Conservation (phyloP, 2,329 filamentous ascomycete species). For the Paecilomyces niveus region DNA sequence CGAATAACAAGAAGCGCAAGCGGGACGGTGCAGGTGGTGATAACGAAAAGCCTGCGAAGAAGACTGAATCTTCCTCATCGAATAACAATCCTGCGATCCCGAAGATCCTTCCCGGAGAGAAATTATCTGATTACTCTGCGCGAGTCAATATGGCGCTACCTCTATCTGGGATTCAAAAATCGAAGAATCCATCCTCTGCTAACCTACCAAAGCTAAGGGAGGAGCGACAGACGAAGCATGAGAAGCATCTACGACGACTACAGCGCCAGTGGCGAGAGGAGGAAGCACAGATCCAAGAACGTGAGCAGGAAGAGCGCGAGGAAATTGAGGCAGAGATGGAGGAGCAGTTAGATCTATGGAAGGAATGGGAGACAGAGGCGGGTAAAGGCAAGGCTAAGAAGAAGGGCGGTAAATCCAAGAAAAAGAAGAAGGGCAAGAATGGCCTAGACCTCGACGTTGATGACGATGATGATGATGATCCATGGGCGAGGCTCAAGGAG, state of each 20-base stretch:
- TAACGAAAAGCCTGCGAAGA: constrained; percentile 16
- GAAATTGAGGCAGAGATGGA: constrained; percentile 56
- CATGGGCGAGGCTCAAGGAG: constrained; percentile 68
- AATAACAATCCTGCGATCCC: constrained; percentile 33
- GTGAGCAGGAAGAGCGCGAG: constrained; percentile 70
- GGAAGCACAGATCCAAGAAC: constrained; percentile 53
- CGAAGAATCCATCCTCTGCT: constrained; percentile 20
- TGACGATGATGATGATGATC: constrained; percentile 57
- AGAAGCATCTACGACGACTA: constrained; percentile 64
- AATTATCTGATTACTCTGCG: constrained; percentile 69
- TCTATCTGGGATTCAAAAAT: constrained; percentile 62
- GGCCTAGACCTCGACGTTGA: constrained; percentile 31
- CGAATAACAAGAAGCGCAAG: constrained; percentile 45
- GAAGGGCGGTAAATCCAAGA: constrained; percentile 27
- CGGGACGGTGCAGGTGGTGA: constrained; percentile 17
- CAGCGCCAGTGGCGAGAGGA: constrained; percentile 53
- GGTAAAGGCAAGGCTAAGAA: constrained; percentile 45
- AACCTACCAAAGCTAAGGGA: constrained; percentile 34
- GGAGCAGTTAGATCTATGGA: constrained; percentile 58
- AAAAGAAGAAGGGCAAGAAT: constrained; percentile 37
- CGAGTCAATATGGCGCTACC: constrained; percentile 82
- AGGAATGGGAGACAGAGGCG: constrained; percentile 52
- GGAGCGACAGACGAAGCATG: constrained; percentile 69
- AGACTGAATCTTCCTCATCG: constrained; percentile 15
- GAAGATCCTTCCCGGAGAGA: constrained; percentile 77